Conservation (phyloP, 164 flowering plant genomes). For the Magnolia officinalis region DNA sequence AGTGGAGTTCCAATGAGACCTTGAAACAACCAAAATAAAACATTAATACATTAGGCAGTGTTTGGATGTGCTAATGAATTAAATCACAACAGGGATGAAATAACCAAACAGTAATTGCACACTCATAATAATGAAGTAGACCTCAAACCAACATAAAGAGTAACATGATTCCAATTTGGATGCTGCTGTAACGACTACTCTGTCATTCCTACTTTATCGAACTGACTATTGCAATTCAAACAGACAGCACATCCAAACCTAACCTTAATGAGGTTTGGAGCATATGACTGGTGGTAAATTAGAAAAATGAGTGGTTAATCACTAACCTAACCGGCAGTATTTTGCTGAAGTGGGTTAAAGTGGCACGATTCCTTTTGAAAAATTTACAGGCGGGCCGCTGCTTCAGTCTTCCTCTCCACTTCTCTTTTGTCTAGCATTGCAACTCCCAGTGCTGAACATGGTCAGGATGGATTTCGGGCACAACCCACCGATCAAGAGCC, state of each 20-base stretch:
- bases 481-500: neutral
- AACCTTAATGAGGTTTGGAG: neutral
- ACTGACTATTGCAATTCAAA: neutral
- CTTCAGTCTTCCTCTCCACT: neutral
- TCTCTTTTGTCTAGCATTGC: neutral
- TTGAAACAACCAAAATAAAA: too few relatives aligned
- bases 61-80: too few relatives aligned
- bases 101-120: too few relatives aligned
- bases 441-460: neutral
- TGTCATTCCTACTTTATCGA: neutral
- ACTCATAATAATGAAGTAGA: too few relatives aligned
- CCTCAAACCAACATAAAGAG: too few relatives aligned
- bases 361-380: neutral
- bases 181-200: too few relatives aligned
- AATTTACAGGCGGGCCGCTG: neutral
- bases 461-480: neutral
- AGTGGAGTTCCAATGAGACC: too few relatives aligned
- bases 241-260: neutral
- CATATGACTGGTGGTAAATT: neutral
- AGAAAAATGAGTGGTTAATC: neutral
- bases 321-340: neutral
- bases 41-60: too few relatives aligned
- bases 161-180: too few relatives aligned
- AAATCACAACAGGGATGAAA: too few relatives aligned
- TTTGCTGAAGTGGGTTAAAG: neutral